Evolutionary conservation across 1,284 basidiomycete species (phyloP).

Genomic region (Macrocybe sp.): DNA sequence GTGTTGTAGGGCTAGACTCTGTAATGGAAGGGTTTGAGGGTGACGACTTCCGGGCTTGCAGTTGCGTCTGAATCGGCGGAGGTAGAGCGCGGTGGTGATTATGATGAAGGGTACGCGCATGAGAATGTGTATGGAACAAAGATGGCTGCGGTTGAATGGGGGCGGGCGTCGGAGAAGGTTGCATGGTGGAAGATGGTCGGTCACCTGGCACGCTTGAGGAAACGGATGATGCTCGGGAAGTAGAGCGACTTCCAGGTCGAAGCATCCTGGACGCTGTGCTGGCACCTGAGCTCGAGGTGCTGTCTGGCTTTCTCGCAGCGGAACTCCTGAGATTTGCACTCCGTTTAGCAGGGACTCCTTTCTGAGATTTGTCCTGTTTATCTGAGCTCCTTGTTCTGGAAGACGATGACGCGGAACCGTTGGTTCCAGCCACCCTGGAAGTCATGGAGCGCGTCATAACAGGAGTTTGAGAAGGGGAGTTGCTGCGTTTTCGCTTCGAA

Average conservation of each 20-base stretch:
- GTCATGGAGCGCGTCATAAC: constrained; percentile 6
- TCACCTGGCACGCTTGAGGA: constrained; percentile 34
- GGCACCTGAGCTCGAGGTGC: constrained; percentile 31
- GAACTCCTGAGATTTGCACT: constrained; percentile 15
- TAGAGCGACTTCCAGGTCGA: constrained; percentile 22
- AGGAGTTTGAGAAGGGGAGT: constrained; percentile 8
- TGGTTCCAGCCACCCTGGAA: constrained; percentile 8
- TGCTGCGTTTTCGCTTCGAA: constrained; percentile 21
- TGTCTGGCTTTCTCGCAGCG: constrained; percentile 9
- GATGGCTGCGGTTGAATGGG: too few relatives aligned
- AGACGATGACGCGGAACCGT: background rate
- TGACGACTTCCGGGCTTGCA: constrained; percentile 7
- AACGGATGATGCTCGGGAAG: constrained; percentile 46
- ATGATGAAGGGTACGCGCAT: constrained; percentile 23
- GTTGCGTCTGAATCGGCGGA: constrained; percentile 2
- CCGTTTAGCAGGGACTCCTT: too few relatives aligned
- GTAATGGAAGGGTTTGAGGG: constrained; percentile 2
- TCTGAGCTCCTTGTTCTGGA: background rate
- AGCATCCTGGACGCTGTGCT: constrained; percentile 31
- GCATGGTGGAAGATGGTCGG: constrained; percentile 17
- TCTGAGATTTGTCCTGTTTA: constrained; percentile 1
- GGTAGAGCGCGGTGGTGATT: constrained; percentile 21
- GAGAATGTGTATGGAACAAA: constrained; percentile 20
- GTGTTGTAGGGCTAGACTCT: constrained; percentile 6
- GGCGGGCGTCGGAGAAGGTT: constrained; percentile 11